These are phyloP conservation scores for Narthecium ossifragum DNA, from an alignment of 106 monocot genomes.

Conservation along the genomic window DNA sequence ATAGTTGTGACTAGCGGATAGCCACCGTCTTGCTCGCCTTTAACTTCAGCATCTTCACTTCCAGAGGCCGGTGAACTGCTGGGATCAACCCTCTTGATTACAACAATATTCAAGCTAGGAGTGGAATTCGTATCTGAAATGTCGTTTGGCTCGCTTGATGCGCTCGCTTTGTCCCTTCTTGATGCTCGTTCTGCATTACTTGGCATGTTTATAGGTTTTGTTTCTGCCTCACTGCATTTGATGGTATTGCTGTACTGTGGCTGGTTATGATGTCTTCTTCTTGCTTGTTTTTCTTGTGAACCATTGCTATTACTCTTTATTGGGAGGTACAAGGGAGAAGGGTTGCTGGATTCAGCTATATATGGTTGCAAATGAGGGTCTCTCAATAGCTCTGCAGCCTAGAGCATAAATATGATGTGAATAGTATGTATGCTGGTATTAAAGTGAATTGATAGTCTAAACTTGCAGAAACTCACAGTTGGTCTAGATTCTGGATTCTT, in stretches of 20 bases:
- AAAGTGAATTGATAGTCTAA: not conserved
- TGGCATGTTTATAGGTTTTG: not conserved
- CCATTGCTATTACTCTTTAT: slow-evolving; percentile 38
- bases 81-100: slow-evolving; percentile 18
- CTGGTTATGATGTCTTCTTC: slow-evolving; percentile 15
- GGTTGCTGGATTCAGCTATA: slow-evolving; percentile 58
- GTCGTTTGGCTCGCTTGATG: slow-evolving; percentile 2
- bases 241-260: slow-evolving; percentile 1
- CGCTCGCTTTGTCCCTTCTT: not conserved
- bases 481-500: slow-evolving; percentile 96
- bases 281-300: slow-evolving; percentile 26
- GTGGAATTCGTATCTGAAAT: not conserved
- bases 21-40: not conserved
- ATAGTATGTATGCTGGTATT: not conserved
- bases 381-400: slow-evolving; percentile 78
- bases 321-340: slow-evolving; percentile 64
- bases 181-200: slow-evolving; percentile 10
- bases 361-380: slow-evolving; percentile 53
- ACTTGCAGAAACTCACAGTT: slow-evolving; percentile 54
- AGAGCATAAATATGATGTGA: not conserved
- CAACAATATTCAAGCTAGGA: slow-evolving; percentile 1
- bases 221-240: slow-evolving; percentile 3
- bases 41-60: not conserved
- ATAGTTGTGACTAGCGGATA: not conserved
- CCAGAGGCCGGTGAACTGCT: slow-evolving; percentile 3